A percentile compares a stretch with the other conserved stretches of the same genome.
Conservation (phyloP, 176 grass and related monocot genomes). For the Juncus inflexus region DNA sequence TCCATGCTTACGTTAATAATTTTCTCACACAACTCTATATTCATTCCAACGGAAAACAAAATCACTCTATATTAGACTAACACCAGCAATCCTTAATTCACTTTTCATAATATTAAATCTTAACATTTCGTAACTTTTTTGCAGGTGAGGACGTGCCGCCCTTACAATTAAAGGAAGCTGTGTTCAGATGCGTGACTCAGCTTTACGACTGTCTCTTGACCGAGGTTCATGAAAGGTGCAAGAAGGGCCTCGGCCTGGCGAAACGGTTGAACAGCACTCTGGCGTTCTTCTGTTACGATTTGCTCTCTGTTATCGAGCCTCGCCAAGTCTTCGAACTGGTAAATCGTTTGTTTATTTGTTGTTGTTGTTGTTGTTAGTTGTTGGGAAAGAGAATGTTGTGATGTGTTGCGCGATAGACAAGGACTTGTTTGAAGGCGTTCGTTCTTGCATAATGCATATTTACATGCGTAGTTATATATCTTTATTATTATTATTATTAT, state of each 20-base stretch:
- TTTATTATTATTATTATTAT: no score
- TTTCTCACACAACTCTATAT: no score
- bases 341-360: constrained; percentile 12
- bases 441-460: no score
- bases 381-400: no score
- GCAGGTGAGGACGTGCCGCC: constrained; percentile 92
- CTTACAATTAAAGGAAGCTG: constrained; percentile 93
- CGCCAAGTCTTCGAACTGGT: constrained; percentile 99
- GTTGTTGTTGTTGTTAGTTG: no score
- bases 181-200: constrained; percentile 92
- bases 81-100: neutral
- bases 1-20: no score
- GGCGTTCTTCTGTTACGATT: constrained; percentile 97
- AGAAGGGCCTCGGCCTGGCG: constrained; percentile 93
- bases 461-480: no score
- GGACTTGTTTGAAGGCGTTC: no score
- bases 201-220: constrained; percentile 98
- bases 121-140: constrained; percentile 11
- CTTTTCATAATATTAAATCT: neutral
- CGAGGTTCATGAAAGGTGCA: constrained; percentile 98
- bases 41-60: neutral
- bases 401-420: no score
- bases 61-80: neutral
- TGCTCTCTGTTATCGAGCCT: constrained; percentile 91
- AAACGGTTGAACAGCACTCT: constrained; percentile 95